Evolutionary conservation across 2,329 filamentous ascomycete species (phyloP).

Genomic region (Colletotrichum sp.): DNA sequence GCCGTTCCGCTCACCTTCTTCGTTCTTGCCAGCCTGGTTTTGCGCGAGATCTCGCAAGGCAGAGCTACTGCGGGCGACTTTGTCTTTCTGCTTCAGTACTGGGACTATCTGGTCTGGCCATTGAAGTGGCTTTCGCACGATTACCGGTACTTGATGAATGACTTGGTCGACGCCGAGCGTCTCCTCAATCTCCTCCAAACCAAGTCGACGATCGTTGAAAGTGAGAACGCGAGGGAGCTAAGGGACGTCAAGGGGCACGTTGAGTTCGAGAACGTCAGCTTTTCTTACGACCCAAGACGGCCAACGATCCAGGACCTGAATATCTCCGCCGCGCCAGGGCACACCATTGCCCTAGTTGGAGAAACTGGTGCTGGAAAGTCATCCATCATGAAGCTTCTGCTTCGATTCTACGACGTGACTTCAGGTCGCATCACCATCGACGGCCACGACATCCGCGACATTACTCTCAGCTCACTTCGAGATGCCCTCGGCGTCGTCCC

Average conservation of each 20-base stretch:
- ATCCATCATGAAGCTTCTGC: constrained; percentile 64
- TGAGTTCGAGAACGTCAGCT: constrained; percentile 58
- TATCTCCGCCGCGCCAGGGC: constrained; percentile 53
- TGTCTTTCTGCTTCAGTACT: constrained; percentile 70
- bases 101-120: constrained; percentile 51
- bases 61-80: constrained; percentile 62
- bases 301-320: constrained; percentile 53
- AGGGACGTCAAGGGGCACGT: constrained; percentile 52
- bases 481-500: constrained; percentile 64
- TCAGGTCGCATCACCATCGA: constrained; percentile 39
- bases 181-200: constrained; percentile 62
- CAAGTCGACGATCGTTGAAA: constrained; percentile 59
- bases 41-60: constrained; percentile 55
- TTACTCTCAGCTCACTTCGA: constrained; percentile 35
- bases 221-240: constrained; percentile 48
- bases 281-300: constrained; percentile 60
- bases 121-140: constrained; percentile 34
- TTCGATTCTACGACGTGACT: constrained; percentile 64
- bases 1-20: constrained; percentile 49
- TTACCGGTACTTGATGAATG: constrained; percentile 26
- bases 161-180: constrained; percentile 70
- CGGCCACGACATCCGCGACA: constrained; percentile 22
- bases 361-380: constrained; percentile 69
- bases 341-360: constrained; percentile 66
- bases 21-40: constrained; percentile 42